phyloP scores from a whole-genome alignment of 495 filamentous ascomycete species.

The Daldinia bambusicola region DNA sequence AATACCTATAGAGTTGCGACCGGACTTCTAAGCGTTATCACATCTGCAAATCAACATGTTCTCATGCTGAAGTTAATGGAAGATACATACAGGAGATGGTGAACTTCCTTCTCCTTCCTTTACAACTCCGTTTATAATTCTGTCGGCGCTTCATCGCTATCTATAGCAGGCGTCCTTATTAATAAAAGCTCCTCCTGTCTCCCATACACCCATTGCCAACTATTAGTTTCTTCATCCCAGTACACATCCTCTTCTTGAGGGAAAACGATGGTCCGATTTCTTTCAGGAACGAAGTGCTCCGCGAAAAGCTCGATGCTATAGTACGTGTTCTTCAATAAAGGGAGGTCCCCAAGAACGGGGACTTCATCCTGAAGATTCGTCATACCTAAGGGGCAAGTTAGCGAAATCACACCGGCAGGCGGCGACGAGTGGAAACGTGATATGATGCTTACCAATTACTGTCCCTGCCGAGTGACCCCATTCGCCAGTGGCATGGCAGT shows the following conservation, averaged over 20 bases:
- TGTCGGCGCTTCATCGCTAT: slow-evolving; percentile 1
- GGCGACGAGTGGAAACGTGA: background rate
- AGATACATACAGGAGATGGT: background rate
- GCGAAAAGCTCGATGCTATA: slow-evolving; percentile 61
- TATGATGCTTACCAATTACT: slow-evolving; percentile 51
- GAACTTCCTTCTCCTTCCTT: background rate
- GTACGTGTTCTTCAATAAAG: slow-evolving; percentile 53
- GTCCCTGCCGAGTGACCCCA: slow-evolving; percentile 61
- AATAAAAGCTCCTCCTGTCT: slow-evolving; percentile 57
- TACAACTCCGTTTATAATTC: slow-evolving; percentile 42
- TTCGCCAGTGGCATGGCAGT: slow-evolving; percentile 61
- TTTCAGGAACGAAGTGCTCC: slow-evolving; percentile 57
- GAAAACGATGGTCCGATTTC: slow-evolving; percentile 53
- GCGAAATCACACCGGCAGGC: background rate
- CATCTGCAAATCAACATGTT: too few relatives aligned
- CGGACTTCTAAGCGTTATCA: too few relatives aligned
- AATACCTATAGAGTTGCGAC: too few relatives aligned
- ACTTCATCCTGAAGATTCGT: slow-evolving; percentile 58
- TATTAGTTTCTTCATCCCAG: slow-evolving; percentile 45
- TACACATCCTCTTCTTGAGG: slow-evolving; percentile 60
- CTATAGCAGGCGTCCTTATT: slow-evolving; percentile 44
- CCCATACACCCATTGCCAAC: slow-evolving; percentile 60
- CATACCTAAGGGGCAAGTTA: slow-evolving; percentile 52
- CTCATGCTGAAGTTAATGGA: too few relatives aligned
- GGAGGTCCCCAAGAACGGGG: slow-evolving; percentile 55